Percentiles rank a stretch among this genome's conserved stretches.
Conservation (phyloP, 2,329 filamentous ascomycete species). For the Fonsecaea multimorphosa region DNA sequence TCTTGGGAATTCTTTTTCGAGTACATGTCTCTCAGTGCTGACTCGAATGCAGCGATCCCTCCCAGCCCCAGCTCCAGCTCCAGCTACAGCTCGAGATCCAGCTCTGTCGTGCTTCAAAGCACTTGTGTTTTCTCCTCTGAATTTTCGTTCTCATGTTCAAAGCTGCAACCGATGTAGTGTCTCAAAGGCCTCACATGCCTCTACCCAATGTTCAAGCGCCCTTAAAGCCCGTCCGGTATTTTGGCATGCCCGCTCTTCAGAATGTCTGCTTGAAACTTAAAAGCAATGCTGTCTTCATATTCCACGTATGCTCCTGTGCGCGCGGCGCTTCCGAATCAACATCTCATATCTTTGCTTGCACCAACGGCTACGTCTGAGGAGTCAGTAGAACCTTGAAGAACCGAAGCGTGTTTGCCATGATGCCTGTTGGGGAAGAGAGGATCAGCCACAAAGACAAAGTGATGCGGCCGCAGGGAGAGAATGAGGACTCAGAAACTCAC, state of each 20-base stretch:
- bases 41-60: neutral
- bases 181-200: neutral
- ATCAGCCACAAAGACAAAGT: neutral
- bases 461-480: neutral
- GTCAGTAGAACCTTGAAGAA: conserved; percentile 21
- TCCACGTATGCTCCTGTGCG: neutral
- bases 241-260: neutral
- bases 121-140: neutral
- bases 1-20: neutral
- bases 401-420: conserved; percentile 6
- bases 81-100: neutral
- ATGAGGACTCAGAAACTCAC: neutral
- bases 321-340: neutral
- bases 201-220: neutral
- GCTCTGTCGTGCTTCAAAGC: neutral
- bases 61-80: neutral
- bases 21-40: neutral
- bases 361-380: neutral
- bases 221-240: neutral
- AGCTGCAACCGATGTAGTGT: neutral
- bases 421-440: neutral
- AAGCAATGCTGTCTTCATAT: neutral
- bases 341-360: neutral
- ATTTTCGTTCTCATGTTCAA: neutral
- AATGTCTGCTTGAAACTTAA: neutral